Percentiles rank a stretch among this genome's conserved stretches.
Conservation (phyloP, 1,284 basidiomycete species). For the Inonotus hispidus region DNA sequence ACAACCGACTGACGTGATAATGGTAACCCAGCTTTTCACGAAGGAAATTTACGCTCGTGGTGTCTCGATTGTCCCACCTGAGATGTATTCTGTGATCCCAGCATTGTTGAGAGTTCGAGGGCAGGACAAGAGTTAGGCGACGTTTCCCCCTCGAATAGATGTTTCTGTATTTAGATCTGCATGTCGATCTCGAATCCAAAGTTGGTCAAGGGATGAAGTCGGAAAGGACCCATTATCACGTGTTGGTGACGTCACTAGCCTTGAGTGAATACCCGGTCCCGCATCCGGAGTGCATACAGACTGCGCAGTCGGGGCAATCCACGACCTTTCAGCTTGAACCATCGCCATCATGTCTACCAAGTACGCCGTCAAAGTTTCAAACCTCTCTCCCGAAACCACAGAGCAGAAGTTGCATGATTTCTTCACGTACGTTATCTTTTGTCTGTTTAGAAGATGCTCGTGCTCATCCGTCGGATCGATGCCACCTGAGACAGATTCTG, state of each 20-base stretch:
- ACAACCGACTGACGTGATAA: neutral
- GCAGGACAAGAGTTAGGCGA: neutral
- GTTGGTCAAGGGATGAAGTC: neutral
- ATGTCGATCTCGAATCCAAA: neutral
- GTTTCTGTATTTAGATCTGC: neutral
- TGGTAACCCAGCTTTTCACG: neutral
- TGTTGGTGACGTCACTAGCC: neutral
- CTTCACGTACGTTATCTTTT: conserved; percentile 54
- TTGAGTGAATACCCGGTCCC: neutral
- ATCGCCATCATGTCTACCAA: conserved; percentile 10
- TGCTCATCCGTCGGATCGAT: conserved; percentile 1
- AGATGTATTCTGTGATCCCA: neutral
- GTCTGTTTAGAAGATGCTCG: neutral
- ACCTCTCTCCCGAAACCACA: conserved; percentile 55
- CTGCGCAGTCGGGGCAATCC: neutral
- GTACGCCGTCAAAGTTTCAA: conserved; percentile 35
- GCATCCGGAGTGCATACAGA: neutral
- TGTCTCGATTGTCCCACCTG: conserved; percentile 6
- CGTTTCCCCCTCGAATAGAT: neutral
- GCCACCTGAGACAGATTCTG: conserved; percentile 52
- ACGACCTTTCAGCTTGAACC: neutral
- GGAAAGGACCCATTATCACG: neutral
- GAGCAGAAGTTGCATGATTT: conserved; percentile 63
- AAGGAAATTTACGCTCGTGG: conserved; percentile 9
- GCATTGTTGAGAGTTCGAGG: neutral